Percentiles rank a stretch among this genome's conserved stretches.
These are phyloP conservation scores for Populus trichocarpa DNA, from an alignment of 441 rosid species.

Conservation along the genomic window DNA sequence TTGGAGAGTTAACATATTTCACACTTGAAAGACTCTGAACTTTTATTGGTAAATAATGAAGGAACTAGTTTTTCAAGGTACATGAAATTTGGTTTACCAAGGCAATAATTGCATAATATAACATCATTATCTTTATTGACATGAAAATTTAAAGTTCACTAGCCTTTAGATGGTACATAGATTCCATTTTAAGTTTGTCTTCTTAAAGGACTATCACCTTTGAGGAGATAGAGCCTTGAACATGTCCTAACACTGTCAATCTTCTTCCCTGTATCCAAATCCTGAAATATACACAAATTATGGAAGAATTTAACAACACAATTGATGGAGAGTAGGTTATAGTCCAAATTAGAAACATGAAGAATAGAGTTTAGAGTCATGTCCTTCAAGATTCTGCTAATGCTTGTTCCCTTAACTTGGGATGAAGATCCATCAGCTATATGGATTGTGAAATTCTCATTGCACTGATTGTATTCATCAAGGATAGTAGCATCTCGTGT, in stretches of 20 bases:
- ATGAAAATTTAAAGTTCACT: not conserved
- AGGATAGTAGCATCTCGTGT: not conserved
- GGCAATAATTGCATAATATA: constrained; percentile 5
- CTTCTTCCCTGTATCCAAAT: not conserved
- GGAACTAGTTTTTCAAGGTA: not conserved
- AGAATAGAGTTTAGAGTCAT: not conserved
- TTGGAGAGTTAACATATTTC: constrained; percentile 7
- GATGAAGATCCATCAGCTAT: not conserved
- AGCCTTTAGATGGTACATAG: not conserved
- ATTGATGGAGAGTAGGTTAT: constrained; percentile 1
- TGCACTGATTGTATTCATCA: not conserved
- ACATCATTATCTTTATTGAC: not conserved
- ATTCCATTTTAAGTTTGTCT: not conserved
- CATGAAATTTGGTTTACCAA: constrained; percentile 8
- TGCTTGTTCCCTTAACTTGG: not conserved
- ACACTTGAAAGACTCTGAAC: not conserved
- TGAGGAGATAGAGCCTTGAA: not conserved
- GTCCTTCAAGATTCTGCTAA: not conserved
- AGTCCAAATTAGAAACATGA: not conserved
- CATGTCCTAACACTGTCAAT: constrained; percentile 3
- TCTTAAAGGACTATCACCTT: not conserved
- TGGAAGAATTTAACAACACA: not conserved
- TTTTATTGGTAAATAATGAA: not conserved
- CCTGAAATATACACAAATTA: not conserved
- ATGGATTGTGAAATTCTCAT: not conserved